A percentile compares a stretch with the other conserved stretches of the same genome.
phyloP scores from a whole-genome alignment of 148 eudicot genomes.

The Euryodendron excelsum region DNA sequence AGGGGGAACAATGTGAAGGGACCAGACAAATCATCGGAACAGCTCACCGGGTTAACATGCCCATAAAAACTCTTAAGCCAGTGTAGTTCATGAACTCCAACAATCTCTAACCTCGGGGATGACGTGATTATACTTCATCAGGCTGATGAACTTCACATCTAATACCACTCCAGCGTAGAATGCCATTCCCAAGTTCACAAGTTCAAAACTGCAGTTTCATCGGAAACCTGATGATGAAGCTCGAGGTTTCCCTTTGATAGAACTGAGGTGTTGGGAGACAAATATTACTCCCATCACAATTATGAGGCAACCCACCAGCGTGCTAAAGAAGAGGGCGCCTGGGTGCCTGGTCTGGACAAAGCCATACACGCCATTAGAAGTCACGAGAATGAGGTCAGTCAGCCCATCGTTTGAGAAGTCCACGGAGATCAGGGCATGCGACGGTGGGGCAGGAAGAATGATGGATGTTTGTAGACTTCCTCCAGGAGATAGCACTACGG shows the following conservation, averaged over 20 bases:
- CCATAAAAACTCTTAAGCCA: not conserved
- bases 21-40: too few species aligned
- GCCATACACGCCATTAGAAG: conserved; percentile 85
- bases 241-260: conserved; percentile 76
- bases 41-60: not conserved
- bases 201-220: conserved; percentile 11
- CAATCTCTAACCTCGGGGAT: not conserved
- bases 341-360: conserved; percentile 98
- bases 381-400: conserved; percentile 77
- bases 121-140: not conserved
- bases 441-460: conserved; percentile 86
- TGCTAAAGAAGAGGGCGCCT: conserved; percentile 96
- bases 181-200: not conserved
- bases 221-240: conserved; percentile 51
- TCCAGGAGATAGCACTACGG: conserved; percentile 72
- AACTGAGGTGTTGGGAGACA: conserved; percentile 82
- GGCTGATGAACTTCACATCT: not conserved
- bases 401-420: conserved; percentile 97
- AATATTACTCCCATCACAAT: conserved; percentile 93
- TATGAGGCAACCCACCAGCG: conserved; percentile 92
- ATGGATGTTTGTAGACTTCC: conserved; percentile 64
- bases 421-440: conserved; percentile 68
- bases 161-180: not conserved
- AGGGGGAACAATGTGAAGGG: not conserved
- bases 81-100: not conserved